Evolutionary conservation across 352 stramenopile species (phyloP), one percentile per base, ranked within the genome.

Genomic region (Phytophthora ramorum): DNA sequence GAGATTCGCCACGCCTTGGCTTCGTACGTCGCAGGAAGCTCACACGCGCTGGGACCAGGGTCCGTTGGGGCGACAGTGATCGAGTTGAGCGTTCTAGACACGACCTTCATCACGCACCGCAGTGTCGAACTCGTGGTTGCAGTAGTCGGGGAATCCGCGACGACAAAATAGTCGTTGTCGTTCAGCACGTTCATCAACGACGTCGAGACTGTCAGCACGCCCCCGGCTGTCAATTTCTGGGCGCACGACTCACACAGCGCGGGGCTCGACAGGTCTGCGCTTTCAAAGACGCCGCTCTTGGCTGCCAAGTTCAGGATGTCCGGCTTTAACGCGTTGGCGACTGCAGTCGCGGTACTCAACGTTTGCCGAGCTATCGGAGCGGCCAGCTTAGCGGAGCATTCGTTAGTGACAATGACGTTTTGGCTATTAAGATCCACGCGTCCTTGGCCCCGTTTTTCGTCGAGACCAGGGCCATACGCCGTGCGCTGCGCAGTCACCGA

Each of bases 1-100:
- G 84, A 90, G 46, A 91, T 60, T 14, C 71, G 65, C 71, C 78
- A 91, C 0, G 83, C 77, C 41, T 91, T 74, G 14, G 57, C 75
- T 26, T 83, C 79, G 26, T 89, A 91, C 1, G 76, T 66, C 4
- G 32, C 44, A 0, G 80, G 56, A 10, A 91, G 73, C 37, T 88
- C 71, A 20, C 82, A 93, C 0, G 66, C 76, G 7, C 47, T 48
- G 1, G 30, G 43, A 1, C 67, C 71, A 1, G 59, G 20, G 14
- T 83, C 74, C 10, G 40, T 55, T 0, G 24, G 26, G 43, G 78
- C 52, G n/a, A 86, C 77, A 0, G 34, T 69, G n/a, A 86, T 68
- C 3, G 16, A 69, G 6, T 60, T 76, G n/a, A 37, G 24, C 8
- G 20, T 16, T 26, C 34, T 55, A 7, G 24, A 28, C 1, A 16